These are phyloP conservation scores for Aspergillus japonicus DNA, from an alignment of 2,329 filamentous ascomycete species.

Conservation along the genomic window DNA sequence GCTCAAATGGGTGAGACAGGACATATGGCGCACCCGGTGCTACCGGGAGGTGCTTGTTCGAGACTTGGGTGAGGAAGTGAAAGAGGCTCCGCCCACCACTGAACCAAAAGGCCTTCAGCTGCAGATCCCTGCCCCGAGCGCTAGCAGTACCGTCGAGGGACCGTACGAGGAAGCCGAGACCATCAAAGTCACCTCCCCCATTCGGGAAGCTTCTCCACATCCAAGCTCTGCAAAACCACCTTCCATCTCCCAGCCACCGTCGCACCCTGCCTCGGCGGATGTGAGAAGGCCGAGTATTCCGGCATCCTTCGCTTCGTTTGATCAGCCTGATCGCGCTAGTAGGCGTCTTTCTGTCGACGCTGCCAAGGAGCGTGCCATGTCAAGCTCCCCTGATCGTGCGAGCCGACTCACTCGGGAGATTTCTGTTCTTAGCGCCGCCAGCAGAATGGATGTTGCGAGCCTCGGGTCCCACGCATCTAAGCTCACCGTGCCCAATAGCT, in stretches of 20 bases:
- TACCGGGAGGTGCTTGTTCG: slow-evolving; percentile 83
- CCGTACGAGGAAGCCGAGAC: background rate
- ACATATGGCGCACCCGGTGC: slow-evolving; percentile 88
- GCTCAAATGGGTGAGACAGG: slow-evolving; percentile 89
- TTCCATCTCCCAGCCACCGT: slow-evolving; percentile 22
- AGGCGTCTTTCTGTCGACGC: slow-evolving; percentile 30
- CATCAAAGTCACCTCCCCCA: slow-evolving; percentile 16
- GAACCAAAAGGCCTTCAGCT: slow-evolving; percentile 22
- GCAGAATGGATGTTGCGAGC: slow-evolving; percentile 37
- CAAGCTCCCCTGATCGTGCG: slow-evolving; percentile 25
- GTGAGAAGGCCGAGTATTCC: slow-evolving; percentile 34
- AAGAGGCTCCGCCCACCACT: slow-evolving; percentile 28
- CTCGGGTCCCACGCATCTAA: slow-evolving; percentile 36
- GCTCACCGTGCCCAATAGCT: slow-evolving; percentile 37
- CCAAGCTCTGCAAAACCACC: slow-evolving; percentile 14
- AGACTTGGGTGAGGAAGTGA: slow-evolving; percentile 76
- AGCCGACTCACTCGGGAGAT: slow-evolving; percentile 36
- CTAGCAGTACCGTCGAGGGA: slow-evolving; percentile 18
- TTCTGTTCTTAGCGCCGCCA: slow-evolving; percentile 40
- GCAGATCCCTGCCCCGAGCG: slow-evolving; percentile 17
- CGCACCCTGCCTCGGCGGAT: slow-evolving; percentile 24
- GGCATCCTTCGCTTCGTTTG: slow-evolving; percentile 33
- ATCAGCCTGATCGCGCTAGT: slow-evolving; percentile 25
- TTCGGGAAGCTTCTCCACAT: slow-evolving; percentile 11
- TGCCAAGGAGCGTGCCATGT: slow-evolving; percentile 29